phyloP scores from a whole-genome alignment of 805 yeast species.

The Metschnikowia continentalis region DNA sequence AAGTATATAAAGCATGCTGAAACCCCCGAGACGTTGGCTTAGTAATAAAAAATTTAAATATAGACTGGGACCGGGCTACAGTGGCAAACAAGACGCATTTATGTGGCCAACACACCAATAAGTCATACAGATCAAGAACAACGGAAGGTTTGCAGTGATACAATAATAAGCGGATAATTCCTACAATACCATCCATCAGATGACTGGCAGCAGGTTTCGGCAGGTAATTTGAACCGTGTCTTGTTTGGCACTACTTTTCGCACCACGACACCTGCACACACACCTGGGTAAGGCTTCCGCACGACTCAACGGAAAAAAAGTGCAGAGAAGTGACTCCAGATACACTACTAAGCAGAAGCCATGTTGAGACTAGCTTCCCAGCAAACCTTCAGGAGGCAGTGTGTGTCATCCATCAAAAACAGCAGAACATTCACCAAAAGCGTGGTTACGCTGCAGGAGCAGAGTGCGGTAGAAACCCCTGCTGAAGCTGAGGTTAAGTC shows the following conservation, averaged over 20 bases:
- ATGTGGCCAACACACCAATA: too few species aligned
- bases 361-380: conserved; percentile 3
- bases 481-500: conserved; percentile 2
- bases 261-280: neutral
- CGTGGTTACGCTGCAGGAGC: neutral
- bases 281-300: neutral
- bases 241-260: neutral
- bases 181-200: neutral
- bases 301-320: neutral
- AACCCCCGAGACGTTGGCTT: too few species aligned
- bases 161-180: neutral
- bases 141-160: neutral
- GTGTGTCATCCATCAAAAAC: neutral
- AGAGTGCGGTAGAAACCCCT: neutral
- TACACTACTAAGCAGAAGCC: neutral
- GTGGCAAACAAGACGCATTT: too few species aligned
- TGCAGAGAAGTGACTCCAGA: neutral
- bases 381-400: neutral
- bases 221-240: neutral
- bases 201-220: neutral
- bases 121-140: too few species aligned
- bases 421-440: neutral
- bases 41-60: too few species aligned
- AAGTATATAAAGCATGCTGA: too few species aligned
- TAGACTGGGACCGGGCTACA: too few species aligned